Percentiles rank a stretch among this genome's conserved stretches.
Evolutionary conservation across 306 rosid genomes (phyloP).

Genomic region (Astragalus membranaceus): DNA sequence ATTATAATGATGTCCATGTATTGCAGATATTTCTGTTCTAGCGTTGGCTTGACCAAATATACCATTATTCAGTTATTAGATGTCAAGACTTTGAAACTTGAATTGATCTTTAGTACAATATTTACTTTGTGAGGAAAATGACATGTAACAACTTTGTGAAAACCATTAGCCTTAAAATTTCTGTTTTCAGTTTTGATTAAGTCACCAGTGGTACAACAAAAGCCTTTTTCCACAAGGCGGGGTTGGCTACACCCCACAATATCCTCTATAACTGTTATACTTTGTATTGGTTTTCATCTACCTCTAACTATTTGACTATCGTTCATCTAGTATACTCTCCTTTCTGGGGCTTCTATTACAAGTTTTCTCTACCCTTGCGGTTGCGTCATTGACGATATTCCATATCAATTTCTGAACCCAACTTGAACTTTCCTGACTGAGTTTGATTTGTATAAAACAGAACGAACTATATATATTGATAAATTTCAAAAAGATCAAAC

Average conservation of each 20-base stretch:
- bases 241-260: too few relatives aligned
- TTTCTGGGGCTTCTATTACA: not conserved
- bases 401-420: not conserved
- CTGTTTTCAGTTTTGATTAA: too few relatives aligned
- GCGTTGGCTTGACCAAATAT: not conserved
- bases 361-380: not conserved
- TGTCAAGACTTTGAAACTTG: constrained; percentile 10
- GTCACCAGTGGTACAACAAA: too few relatives aligned
- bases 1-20: too few relatives aligned
- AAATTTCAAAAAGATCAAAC: not conserved
- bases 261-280: too few relatives aligned
- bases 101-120: not conserved
- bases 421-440: constrained; percentile 5
- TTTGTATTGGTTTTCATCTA: too few relatives aligned
- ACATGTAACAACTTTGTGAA: not conserved
- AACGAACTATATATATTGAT: not conserved
- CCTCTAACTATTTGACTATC: too few relatives aligned
- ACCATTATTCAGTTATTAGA: not conserved
- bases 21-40: too few relatives aligned
- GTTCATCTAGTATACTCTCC: too few relatives aligned
- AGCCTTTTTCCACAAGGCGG: too few relatives aligned
- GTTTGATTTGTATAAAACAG: not conserved
- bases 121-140: constrained; percentile 11
- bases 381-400: not conserved
- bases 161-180: not conserved